Evolutionary conservation across 75 land plant species (phyloP).

Genomic region (Pinus albicaulis): DNA sequence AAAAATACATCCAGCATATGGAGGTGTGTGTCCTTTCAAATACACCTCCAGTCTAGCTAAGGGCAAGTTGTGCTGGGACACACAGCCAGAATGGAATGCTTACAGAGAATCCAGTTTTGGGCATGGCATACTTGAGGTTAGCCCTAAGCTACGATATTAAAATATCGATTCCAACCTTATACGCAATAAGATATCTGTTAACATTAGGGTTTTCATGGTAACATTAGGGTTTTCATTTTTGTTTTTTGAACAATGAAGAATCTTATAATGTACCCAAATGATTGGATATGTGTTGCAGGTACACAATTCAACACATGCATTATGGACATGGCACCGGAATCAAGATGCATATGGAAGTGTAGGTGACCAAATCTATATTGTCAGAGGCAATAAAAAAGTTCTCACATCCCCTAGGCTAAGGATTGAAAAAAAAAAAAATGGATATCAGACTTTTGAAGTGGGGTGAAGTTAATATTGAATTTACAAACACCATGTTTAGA

Average conservation of each 20-base stretch:
- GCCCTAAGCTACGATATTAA: no score
- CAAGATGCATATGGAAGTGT: conserved; percentile 57
- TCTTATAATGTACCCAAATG: neutral
- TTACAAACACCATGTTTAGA: no score
- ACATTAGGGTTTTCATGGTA: neutral
- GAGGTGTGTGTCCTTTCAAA: conserved; percentile 70
- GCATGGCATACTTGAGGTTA: conserved; percentile 94
- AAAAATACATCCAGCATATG: conserved; percentile 62
- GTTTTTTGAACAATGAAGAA: neutral
- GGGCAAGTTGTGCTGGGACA: conserved; percentile 88
- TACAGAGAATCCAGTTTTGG: conserved; percentile 94
- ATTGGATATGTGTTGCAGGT: conserved; percentile 34
- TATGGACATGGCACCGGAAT: conserved; percentile 98
- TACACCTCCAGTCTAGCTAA: conserved; percentile 82
- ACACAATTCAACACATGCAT: conserved; percentile 71
- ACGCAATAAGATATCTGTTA: no score
- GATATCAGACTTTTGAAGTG: no score
- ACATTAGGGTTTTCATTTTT: no score
- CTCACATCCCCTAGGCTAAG: no score
- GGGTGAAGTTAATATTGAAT: no score
- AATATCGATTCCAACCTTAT: no score
- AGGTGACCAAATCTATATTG: conserved; percentile 94
- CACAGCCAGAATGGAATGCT: conserved; percentile 97
- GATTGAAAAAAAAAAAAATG: no score
- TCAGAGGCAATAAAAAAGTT: conserved; percentile 14